phyloP scores from a whole-genome alignment of 164 flowering plant species.

The Platanus orientalis region DNA sequence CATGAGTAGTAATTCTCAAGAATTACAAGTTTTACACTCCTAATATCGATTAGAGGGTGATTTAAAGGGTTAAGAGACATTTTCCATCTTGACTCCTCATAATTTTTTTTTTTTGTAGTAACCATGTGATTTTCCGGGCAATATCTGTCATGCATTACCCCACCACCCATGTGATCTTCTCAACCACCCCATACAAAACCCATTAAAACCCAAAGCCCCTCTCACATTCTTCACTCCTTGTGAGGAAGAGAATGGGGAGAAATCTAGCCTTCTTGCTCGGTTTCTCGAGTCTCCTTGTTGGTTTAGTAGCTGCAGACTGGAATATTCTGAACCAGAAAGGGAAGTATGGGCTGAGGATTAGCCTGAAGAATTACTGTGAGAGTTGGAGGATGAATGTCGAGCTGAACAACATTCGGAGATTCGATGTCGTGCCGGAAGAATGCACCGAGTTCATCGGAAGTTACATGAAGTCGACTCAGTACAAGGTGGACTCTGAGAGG shows the following conservation, averaged over 20 bases:
- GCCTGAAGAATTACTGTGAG: slow-evolving; percentile 71
- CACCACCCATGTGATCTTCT: no score
- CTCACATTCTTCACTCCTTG: no score
- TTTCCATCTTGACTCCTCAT: no score
- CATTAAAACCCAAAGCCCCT: no score
- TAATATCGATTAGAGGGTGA: no score
- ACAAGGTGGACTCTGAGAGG: slow-evolving; percentile 46
- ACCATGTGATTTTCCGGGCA: no score
- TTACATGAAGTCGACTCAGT: slow-evolving; percentile 68
- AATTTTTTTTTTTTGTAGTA: no score
- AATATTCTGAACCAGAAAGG: slow-evolving; percentile 40
- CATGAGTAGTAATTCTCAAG: no score
- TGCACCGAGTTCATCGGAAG: slow-evolving; percentile 52
- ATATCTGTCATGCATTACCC: no score
- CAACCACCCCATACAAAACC: no score
- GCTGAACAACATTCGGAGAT: slow-evolving; percentile 61
- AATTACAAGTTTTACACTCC: no score
- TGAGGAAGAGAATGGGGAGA: slow-evolving; percentile 25
- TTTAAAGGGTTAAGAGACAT: no score
- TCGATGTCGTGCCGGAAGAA: slow-evolving; percentile 66
- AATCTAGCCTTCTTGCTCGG: slow-evolving; percentile 14
- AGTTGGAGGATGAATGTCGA: slow-evolving; percentile 80
- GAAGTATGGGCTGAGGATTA: slow-evolving; percentile 16
- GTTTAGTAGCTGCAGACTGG: slow-evolving; percentile 43
- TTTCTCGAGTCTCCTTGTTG: slow-evolving; percentile 17